phyloP scores from a whole-genome alignment of 1,139 yeast species.

The Petasospora fabianii region DNA sequence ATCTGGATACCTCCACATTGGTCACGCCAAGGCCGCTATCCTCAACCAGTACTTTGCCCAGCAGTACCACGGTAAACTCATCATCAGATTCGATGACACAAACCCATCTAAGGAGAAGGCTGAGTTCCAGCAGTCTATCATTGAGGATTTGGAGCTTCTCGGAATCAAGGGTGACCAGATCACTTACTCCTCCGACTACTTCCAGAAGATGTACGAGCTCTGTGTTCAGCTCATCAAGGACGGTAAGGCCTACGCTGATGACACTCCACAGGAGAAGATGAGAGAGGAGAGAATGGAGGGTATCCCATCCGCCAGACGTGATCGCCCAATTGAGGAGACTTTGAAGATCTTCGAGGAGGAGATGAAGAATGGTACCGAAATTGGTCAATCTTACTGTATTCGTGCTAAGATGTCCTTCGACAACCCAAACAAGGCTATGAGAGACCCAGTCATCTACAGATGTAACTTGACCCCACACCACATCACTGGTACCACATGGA shows the following conservation, averaged over 20 bases:
- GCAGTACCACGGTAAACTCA: slow-evolving; percentile 88
- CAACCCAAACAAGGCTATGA: slow-evolving; percentile 85
- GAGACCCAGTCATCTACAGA: slow-evolving; percentile 97
- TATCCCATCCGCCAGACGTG: slow-evolving; percentile 84
- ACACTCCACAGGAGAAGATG: slow-evolving; percentile 89
- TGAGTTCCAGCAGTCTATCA: slow-evolving; percentile 88
- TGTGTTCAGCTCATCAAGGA: slow-evolving; percentile 85
- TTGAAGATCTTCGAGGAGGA: slow-evolving; percentile 78
- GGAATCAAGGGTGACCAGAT: slow-evolving; percentile 88
- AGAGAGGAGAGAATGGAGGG: slow-evolving; percentile 99
- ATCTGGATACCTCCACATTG: slow-evolving; percentile 93
- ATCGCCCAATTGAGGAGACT: slow-evolving; percentile 87
- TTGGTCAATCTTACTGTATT: slow-evolving; percentile 82
- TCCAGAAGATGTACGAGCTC: slow-evolving; percentile 81
- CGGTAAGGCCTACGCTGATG: slow-evolving; percentile 96
- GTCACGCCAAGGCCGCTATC: slow-evolving; percentile 97
- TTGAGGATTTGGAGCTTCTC: slow-evolving; percentile 81
- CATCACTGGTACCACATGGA: slow-evolving; percentile 90
- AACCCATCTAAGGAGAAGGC: slow-evolving; percentile 93
- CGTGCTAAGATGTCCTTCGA: slow-evolving; percentile 94
- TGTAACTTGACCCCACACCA: slow-evolving; percentile 95
- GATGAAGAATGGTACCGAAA: slow-evolving; percentile 91
- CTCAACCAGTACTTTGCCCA: slow-evolving; percentile 94
- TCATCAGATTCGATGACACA: slow-evolving; percentile 94
- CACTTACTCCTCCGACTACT: slow-evolving; percentile 90